Base-by-base conservation (phyloP, 179 eudicot genomes). In the Beta lomatogona region DNA sequence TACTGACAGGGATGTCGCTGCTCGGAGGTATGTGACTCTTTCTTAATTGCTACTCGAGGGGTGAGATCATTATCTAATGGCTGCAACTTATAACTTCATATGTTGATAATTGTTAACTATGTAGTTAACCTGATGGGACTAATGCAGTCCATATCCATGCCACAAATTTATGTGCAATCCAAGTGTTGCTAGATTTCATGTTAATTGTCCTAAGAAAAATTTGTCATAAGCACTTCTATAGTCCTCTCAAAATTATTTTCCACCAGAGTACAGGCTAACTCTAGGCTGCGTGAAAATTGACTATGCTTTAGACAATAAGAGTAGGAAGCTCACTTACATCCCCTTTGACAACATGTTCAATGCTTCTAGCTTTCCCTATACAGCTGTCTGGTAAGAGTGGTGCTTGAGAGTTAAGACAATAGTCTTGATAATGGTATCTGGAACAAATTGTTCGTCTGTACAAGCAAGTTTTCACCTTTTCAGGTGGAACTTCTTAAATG, bases 1-100 rank as follows among this genome's bases (percentile, higher is more conserved):
- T 88, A 89, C 92, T 44, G 96, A 94, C 77, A 92, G 85, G 82
- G 99, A 95, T 86, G 92, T 94, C 79, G 81, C 83, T 61, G 98
- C 94, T 69, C 92, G 99, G 79, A 90, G 98, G 99, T 94, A 88
- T 68, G 75, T 16, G 16, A 25, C 21, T 68, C 36, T 65, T 28
- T 64, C 5, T 85, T 78, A 55, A 61, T 65, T 80, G 75, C 77
- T 41, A 3, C 76, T 52, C 71, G 18, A 28, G 54, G 55, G 65
- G 45, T 46, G 16, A 53, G 59, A 1, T 18, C 55, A 41, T 48
- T 59, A 28, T 14, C 6, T 41, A 55, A 67, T 60, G 46, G 21
- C 67, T 74, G 31, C 14, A 65, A 41, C 25, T 50, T 11, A 36
- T 36, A 1, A 36, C 41, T 2, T 36, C 41, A 36, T 36, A 36